These are phyloP conservation scores for Podospora tetraspora DNA, from an alignment of 495 filamentous ascomycete genomes.

Conservation along the genomic window DNA sequence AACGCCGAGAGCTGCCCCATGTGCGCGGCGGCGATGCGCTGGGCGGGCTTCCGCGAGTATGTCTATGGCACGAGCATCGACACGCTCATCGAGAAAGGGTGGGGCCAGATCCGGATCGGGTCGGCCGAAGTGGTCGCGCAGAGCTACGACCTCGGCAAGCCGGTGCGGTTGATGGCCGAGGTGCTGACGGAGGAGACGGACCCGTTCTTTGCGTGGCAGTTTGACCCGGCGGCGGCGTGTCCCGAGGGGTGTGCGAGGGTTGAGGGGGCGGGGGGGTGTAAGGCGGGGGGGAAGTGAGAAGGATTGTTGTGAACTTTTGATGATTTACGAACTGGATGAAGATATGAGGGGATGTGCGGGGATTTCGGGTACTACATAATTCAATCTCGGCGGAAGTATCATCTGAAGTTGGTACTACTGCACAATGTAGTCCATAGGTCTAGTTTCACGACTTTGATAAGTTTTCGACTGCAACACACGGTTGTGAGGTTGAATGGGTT, in stretches of 20 bases:
- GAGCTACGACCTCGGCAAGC: slow-evolving; percentile 33
- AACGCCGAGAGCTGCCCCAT: slow-evolving; percentile 55
- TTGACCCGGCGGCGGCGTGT: slow-evolving; percentile 37
- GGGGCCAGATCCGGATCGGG: slow-evolving; percentile 46
- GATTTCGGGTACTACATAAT: neutral
- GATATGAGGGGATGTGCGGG: neutral
- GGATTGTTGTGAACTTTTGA: neutral
- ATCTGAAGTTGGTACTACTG: no score
- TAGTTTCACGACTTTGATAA: no score
- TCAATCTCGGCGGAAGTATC: no score
- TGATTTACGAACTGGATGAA: neutral
- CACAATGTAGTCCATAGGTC: no score
- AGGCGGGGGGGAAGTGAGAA: neutral
- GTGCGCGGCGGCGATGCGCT: slow-evolving; percentile 53
- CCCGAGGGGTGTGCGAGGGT: slow-evolving; percentile 40
- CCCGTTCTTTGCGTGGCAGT: slow-evolving; percentile 50
- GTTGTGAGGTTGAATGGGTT: no score
- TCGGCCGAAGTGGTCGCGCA: slow-evolving; percentile 43
- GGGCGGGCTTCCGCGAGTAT: slow-evolving; percentile 51
- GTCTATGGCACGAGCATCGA: slow-evolving; percentile 50
- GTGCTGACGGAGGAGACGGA: slow-evolving; percentile 50
- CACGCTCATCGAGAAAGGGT: slow-evolving; percentile 39
- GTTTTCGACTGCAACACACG: no score
- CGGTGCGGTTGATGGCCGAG: slow-evolving; percentile 34
- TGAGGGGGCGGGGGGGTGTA: slow-evolving; percentile 2